Conservation (phyloP, 2,329 filamentous ascomycete genomes). For the Basipetospora chlamydospora region DNA sequence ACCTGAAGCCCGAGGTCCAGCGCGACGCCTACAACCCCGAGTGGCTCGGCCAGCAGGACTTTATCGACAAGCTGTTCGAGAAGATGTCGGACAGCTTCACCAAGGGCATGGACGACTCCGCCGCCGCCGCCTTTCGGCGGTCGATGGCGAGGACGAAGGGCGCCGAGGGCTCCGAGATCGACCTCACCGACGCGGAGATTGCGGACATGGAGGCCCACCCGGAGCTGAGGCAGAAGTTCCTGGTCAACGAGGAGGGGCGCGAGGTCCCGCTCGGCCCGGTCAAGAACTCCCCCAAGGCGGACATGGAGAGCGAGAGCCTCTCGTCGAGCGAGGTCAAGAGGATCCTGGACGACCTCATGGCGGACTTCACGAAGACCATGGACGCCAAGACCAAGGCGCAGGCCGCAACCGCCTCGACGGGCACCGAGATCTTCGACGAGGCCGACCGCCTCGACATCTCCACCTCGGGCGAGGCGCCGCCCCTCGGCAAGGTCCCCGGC, state of each 20-base stretch:
- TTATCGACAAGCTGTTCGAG: conserved; percentile 16
- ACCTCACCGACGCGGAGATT: conserved; percentile 33
- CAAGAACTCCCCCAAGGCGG: conserved; percentile 20
- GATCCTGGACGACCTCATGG: conserved; percentile 8
- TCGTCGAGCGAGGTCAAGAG: conserved; percentile 9
- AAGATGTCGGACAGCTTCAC: conserved; percentile 37
- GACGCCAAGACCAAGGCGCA: not conserved
- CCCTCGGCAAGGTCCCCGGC: conserved; percentile 37
- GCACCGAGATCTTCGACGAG: conserved; percentile 18
- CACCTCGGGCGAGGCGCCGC: conserved; percentile 31
- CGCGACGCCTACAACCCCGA: conserved; percentile 35
- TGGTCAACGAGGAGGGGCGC: conserved; percentile 7
- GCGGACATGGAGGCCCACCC: conserved; percentile 14
- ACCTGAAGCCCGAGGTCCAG: conserved; percentile 44
- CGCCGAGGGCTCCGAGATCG: conserved; percentile 26
- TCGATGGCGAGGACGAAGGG: conserved; percentile 27
- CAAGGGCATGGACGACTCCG: conserved; percentile 26
- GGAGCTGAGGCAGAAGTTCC: conserved; percentile 17
- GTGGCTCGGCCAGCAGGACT: conserved; percentile 48
- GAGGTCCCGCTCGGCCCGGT: conserved; percentile 7
- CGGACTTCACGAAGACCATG: conserved; percentile 5
- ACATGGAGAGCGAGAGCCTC: conserved; percentile 14
- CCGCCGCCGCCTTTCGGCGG: conserved; percentile 25
- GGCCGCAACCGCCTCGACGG: no score
- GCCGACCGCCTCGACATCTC: conserved; percentile 9